Conservation (phyloP, 495 filamentous ascomycete genomes). For the Daldinia decipiens region DNA sequence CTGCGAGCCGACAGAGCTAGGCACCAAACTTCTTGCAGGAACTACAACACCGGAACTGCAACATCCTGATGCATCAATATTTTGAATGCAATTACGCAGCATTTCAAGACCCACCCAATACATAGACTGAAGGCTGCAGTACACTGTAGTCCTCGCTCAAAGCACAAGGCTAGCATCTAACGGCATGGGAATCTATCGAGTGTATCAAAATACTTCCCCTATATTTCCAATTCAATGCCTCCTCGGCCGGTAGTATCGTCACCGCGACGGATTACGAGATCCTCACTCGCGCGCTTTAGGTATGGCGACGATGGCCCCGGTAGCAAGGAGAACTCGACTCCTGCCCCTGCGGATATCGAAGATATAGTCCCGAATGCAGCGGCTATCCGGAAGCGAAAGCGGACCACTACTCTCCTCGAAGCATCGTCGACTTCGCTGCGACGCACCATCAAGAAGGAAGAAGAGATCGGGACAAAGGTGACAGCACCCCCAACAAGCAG, state of each 20-base stretch:
- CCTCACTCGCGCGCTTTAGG: conserved; percentile 58
- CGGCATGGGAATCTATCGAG: conserved; percentile 70
- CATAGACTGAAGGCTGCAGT: not conserved
- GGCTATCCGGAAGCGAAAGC: conserved; percentile 64
- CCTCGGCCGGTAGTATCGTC: conserved; percentile 37
- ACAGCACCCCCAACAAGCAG: conserved; percentile 42
- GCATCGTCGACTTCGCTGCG: conserved; percentile 21
- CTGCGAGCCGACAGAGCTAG: conserved; percentile 2
- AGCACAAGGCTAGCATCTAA: not conserved
- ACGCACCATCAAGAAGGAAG: conserved; percentile 35
- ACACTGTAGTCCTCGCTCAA: no score
- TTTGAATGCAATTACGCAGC: not conserved
- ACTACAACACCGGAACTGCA: not conserved
- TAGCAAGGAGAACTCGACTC: conserved; percentile 45
- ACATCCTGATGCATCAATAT: not conserved
- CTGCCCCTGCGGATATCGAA: conserved; percentile 66
- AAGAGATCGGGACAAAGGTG: conserved; percentile 30
- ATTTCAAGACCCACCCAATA: not conserved
- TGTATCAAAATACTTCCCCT: conserved; percentile 63
- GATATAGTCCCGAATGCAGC: conserved; percentile 60
- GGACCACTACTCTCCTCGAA: conserved; percentile 49
- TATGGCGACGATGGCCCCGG: conserved; percentile 45
- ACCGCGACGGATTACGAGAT: conserved; percentile 59
- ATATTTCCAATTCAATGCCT: conserved; percentile 50
- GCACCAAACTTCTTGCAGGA: conserved; percentile 1